Base-by-base conservation (phyloP, 169 alveolate species). In the Plasmodium gonderi region DNA sequence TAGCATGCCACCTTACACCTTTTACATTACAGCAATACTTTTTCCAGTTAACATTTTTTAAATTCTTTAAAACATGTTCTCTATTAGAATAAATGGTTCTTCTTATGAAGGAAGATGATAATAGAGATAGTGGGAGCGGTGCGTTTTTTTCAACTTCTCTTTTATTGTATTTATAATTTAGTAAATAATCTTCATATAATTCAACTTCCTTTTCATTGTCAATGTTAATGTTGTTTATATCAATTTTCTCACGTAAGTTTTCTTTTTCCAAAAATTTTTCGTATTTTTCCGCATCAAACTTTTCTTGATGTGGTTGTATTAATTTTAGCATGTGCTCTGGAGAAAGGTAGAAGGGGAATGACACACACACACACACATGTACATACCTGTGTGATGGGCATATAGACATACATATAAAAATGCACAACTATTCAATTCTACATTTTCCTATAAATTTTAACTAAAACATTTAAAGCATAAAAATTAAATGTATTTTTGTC, bases 1-100 rank as follows among this genome's bases (percentile, higher is more conserved):
- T 81, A 42, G 98, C 98, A 85, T 97, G 98, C 98, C 98, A 97
- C 78, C 98, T 95, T 83, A 96, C 98, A 2, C 98, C 98, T 68
- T 92, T 91, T 38, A 96, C 97, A 74, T 96, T 92, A 40, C 97
- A 96, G 45, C 95, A 93, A 95, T 96, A 97, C 20, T 92, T 94
- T 45, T 95, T 96, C 98, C 98, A 97, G 78, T 96, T 94, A 80
- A 97, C 91, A 40, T 94, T 91, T 45, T 91, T 90, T 31, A 97
- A 97, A n/a, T 95, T 90, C 67, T 96, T 95, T 65, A 91, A 69
- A 8, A 97, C 96, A 91, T 96, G 95, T n/a, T 89, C 92, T 49
- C 97, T 92, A 79, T 95, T 95, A 79, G 97, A 72, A 82, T 95
- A 80, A 74, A 97, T 81, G 49, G 96, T 96, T 31, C 97, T 93